Evolutionary conservation across 805 yeast genomes (phyloP).

Genomic region (Lipomyces spencermartinsiae): DNA sequence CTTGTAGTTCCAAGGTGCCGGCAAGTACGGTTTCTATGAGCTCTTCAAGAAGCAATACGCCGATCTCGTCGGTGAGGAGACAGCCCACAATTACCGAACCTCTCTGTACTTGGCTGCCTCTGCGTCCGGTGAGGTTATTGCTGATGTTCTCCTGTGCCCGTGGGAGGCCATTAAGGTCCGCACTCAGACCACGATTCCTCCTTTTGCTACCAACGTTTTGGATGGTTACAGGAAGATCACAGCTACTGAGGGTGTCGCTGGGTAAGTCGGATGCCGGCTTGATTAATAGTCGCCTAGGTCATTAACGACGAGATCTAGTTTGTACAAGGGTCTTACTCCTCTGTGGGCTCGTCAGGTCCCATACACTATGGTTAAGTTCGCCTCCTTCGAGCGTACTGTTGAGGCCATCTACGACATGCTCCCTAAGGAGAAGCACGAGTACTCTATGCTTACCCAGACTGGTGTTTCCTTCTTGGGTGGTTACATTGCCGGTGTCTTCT

Average conservation of each 20-base stretch:
- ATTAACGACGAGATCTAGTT: conserved; percentile 45
- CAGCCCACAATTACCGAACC: conserved; percentile 70
- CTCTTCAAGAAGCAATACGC: conserved; percentile 81
- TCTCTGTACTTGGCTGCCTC: conserved; percentile 80
- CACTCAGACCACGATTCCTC: conserved; percentile 92
- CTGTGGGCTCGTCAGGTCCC: conserved; percentile 97
- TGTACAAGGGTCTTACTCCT: conserved; percentile 89
- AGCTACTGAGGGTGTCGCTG: conserved; percentile 71
- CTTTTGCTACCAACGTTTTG: conserved; percentile 66
- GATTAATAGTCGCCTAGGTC: not conserved
- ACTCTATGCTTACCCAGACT: conserved; percentile 78
- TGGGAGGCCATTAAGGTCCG: conserved; percentile 93
- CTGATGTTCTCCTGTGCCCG: conserved; percentile 90
- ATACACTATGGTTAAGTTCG: conserved; percentile 97
- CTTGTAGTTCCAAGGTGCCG: conserved; percentile 81
- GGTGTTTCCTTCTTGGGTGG: conserved; percentile 96
- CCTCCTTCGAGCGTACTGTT: conserved; percentile 91
- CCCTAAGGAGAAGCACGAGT: conserved; percentile 75
- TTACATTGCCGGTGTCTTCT: conserved; percentile 95
- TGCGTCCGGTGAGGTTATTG: conserved; percentile 92
- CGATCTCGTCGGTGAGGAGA: conserved; percentile 66
- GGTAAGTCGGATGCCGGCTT: not conserved
- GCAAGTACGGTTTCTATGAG: conserved; percentile 96
- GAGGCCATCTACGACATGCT: conserved; percentile 74
- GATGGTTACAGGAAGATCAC: conserved; percentile 73